phyloP scores from a whole-genome alignment of 1,284 basidiomycete genomes.

The Stygiomarasmius scandens region DNA sequence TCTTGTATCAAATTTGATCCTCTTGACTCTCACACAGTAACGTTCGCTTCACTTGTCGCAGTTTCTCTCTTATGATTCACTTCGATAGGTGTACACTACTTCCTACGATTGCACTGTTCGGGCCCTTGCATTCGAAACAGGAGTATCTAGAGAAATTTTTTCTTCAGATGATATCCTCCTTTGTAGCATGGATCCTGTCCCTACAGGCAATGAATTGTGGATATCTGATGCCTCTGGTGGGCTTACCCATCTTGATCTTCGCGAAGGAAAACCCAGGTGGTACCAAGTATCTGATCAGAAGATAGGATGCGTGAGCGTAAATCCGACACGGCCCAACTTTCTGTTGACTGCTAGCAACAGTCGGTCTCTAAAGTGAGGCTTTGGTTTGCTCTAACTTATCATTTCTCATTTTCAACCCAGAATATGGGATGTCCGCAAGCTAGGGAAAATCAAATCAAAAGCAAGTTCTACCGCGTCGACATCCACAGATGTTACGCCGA shows the following conservation, averaged over 20 bases:
- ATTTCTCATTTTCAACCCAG: slow-evolving; percentile 48
- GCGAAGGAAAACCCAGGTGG: slow-evolving; percentile 60
- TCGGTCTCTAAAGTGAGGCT: slow-evolving; percentile 61
- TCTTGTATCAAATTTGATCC: slow-evolving; percentile 77
- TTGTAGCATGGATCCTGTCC: slow-evolving; percentile 65
- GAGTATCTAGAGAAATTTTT: slow-evolving; percentile 68
- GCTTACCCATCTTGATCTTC: slow-evolving; percentile 71
- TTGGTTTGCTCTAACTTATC: slow-evolving; percentile 1
- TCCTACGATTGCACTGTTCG: slow-evolving; percentile 80
- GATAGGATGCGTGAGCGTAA: slow-evolving; percentile 76
- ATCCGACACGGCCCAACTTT: slow-evolving; percentile 67
- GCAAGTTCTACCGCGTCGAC: background rate
- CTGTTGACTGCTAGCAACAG: slow-evolving; percentile 75
- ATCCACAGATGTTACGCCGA: slow-evolving; percentile 19
- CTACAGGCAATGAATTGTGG: slow-evolving; percentile 77
- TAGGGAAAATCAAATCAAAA: slow-evolving; percentile 42
- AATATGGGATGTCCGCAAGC: slow-evolving; percentile 76
- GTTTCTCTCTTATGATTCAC: background rate
- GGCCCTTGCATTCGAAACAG: slow-evolving; percentile 67
- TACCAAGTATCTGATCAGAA: slow-evolving; percentile 71
- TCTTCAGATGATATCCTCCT: slow-evolving; percentile 62
- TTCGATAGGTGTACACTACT: slow-evolving; percentile 67
- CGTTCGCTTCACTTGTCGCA: slow-evolving; percentile 29
- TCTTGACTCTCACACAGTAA: slow-evolving; percentile 67
- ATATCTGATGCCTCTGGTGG: slow-evolving; percentile 72